Conservation (phyloP, 495 filamentous ascomycete species). For the Aspergillus sclerotioniger region DNA sequence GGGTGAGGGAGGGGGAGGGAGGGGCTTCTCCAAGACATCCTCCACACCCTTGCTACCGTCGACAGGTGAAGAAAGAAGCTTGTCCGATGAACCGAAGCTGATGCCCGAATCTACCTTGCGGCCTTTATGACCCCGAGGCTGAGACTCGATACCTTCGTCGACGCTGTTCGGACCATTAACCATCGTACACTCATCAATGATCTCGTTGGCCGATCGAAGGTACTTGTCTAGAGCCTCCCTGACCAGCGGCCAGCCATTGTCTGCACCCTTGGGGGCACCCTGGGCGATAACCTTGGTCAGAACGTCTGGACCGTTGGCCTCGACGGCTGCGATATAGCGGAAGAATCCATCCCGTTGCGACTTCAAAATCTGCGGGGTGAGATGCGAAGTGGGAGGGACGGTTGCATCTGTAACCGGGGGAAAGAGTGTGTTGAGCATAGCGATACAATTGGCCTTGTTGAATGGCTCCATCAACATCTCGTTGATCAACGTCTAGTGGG, state of each 20-base stretch:
- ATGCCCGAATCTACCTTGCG: slow-evolving; percentile 65
- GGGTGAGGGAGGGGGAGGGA: slow-evolving; percentile 44
- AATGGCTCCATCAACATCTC: slow-evolving; percentile 65
- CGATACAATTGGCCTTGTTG: slow-evolving; percentile 68
- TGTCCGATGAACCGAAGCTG: slow-evolving; percentile 49
- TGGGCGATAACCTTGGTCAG: slow-evolving; percentile 56
- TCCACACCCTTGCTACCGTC: slow-evolving; percentile 31
- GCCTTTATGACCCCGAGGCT: slow-evolving; percentile 35
- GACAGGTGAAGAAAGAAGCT: slow-evolving; percentile 30
- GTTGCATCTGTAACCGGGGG: slow-evolving; percentile 53
- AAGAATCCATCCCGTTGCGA: slow-evolving; percentile 66
- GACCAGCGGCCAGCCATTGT: slow-evolving; percentile 57
- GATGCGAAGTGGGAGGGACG: slow-evolving; percentile 49
- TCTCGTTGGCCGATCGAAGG: slow-evolving; percentile 54
- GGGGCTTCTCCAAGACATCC: slow-evolving; percentile 43
- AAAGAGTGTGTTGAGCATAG: slow-evolving; percentile 77
- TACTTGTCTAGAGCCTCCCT: slow-evolving; percentile 59
- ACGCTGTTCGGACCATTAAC: slow-evolving; percentile 50
- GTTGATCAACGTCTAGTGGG: slow-evolving; percentile 62
- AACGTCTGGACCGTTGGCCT: slow-evolving; percentile 55
- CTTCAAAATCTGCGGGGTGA: slow-evolving; percentile 53
- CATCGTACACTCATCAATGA: slow-evolving; percentile 59
- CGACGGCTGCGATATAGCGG: slow-evolving; percentile 60
- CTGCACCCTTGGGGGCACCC: slow-evolving; percentile 48
- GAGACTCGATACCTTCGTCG: slow-evolving; percentile 27